These are phyloP conservation scores for Scenedesmus sp. DNA, from an alignment of 163 green algal genomes.

Conservation along the genomic window DNA sequence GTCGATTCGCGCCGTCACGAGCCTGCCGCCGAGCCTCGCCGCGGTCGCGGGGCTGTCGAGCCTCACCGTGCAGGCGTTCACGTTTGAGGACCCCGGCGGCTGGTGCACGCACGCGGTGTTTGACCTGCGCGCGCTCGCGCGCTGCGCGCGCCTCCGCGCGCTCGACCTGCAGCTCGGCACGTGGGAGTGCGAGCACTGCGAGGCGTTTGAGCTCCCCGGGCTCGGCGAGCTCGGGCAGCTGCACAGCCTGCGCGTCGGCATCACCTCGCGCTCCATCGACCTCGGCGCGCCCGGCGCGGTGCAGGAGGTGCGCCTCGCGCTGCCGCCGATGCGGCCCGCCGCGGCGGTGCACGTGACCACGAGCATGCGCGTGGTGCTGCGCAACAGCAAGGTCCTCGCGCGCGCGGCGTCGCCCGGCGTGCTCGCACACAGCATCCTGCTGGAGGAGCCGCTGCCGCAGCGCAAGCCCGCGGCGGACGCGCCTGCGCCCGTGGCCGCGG, in stretches of 20 bases:
- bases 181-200: constrained; percentile 43
- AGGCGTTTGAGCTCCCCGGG: constrained; percentile 29
- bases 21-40: constrained; percentile 21
- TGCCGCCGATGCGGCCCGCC: constrained; percentile 1
- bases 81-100: constrained; percentile 39
- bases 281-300: not conserved
- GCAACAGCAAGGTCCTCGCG: constrained; percentile 32
- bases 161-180: constrained; percentile 34
- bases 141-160: constrained; percentile 1
- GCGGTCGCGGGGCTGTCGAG: not conserved
- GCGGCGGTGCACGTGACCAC: constrained; percentile 7
- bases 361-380: constrained; percentile 40
- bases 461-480: not conserved
- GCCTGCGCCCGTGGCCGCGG: not conserved
- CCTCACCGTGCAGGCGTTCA: constrained; percentile 19
- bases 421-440: constrained; percentile 23
- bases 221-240: constrained; percentile 20
- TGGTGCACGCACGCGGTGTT: constrained; percentile 36
- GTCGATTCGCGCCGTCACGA: constrained; percentile 19
- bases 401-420: not conserved
- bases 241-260: constrained; percentile 2
- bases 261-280: constrained; percentile 3
- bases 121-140: not conserved
- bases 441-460: constrained; percentile 39
- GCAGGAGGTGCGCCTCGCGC: constrained; percentile 25